Conservation (phyloP, 2,329 filamentous ascomycete genomes). For the Sclerotinia nivalis region DNA sequence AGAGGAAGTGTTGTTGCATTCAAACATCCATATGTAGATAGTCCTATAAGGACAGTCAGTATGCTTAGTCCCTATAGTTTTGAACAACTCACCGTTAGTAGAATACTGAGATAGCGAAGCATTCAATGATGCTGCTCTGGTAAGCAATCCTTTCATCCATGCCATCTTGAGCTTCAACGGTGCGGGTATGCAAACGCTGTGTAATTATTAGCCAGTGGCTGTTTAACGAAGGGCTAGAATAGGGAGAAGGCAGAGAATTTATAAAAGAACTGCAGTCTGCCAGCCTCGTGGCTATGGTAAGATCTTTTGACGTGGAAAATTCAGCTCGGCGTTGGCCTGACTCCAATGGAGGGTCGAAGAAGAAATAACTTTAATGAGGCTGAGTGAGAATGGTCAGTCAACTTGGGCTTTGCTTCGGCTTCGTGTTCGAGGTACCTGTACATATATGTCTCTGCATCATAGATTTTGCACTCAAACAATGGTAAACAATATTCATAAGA, state of each 20-base stretch:
- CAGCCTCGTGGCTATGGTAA: neutral
- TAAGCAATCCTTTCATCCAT: constrained; percentile 18
- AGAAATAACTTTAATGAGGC: neutral
- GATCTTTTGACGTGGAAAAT: neutral
- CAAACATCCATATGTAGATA: constrained; percentile 40
- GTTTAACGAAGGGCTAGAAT: neutral
- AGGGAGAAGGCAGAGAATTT: neutral
- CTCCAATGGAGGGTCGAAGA: neutral
- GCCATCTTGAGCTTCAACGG: constrained; percentile 8
- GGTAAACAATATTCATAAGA: constrained; percentile 3
- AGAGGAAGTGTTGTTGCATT: constrained; percentile 39
- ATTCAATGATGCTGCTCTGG: constrained; percentile 19
- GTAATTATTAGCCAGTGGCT: constrained; percentile 2
- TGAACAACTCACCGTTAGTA: constrained; percentile 13
- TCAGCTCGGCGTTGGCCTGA: constrained; percentile 23
- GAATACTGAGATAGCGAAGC: constrained; percentile 22
- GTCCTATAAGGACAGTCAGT: constrained; percentile 15
- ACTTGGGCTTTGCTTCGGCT: neutral
- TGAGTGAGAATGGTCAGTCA: neutral
- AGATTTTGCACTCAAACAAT: neutral
- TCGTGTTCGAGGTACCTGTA: constrained; percentile 7
- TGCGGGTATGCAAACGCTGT: constrained; percentile 3
- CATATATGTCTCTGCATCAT: constrained; percentile 1
- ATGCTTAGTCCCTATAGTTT: neutral
- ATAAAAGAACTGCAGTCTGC: constrained; percentile 13